Conservation (phyloP, 768 basidiomycete species). For the Neoboletus magnificus region DNA sequence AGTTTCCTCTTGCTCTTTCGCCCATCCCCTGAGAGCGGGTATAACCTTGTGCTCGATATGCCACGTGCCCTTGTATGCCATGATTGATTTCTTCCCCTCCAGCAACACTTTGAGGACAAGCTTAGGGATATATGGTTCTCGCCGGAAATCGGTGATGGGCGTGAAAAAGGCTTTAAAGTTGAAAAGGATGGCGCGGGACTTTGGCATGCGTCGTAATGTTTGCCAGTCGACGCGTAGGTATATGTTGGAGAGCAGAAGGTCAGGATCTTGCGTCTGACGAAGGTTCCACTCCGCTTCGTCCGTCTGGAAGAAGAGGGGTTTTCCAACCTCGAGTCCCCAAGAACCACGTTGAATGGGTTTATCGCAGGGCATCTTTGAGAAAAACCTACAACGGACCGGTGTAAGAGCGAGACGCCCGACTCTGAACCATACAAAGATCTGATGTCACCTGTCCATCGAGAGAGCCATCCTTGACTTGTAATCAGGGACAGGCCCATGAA, state of each 20-base stretch:
- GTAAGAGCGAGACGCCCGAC: neutral
- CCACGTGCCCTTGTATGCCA: constrained; percentile 43
- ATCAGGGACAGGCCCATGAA: constrained; percentile 47
- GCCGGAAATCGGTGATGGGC: constrained; percentile 40
- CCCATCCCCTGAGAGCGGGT: constrained; percentile 46
- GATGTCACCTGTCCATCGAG: constrained; percentile 46
- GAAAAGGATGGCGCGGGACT: constrained; percentile 47
- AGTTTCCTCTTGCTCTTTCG: constrained; percentile 45
- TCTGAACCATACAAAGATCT: neutral
- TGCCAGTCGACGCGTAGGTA: constrained; percentile 55
- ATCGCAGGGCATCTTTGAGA: constrained; percentile 43
- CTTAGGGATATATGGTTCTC: constrained; percentile 47
- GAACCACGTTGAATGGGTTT: constrained; percentile 54
- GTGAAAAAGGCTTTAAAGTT: constrained; percentile 56
- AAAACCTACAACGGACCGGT: constrained; percentile 33
- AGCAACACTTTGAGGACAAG: constrained; percentile 42
- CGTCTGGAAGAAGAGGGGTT: constrained; percentile 44
- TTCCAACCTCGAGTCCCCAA: constrained; percentile 50
- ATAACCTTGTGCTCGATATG: constrained; percentile 43
- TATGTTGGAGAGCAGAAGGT: constrained; percentile 40
- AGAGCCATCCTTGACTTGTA: constrained; percentile 47
- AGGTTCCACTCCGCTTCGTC: constrained; percentile 36
- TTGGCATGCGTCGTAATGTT: constrained; percentile 47
- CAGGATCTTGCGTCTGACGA: constrained; percentile 33
- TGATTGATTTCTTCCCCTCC: constrained; percentile 38